phyloP scores from a whole-genome alignment of 2,329 filamentous ascomycete genomes.

The Trichocomaceae sp. region DNA sequence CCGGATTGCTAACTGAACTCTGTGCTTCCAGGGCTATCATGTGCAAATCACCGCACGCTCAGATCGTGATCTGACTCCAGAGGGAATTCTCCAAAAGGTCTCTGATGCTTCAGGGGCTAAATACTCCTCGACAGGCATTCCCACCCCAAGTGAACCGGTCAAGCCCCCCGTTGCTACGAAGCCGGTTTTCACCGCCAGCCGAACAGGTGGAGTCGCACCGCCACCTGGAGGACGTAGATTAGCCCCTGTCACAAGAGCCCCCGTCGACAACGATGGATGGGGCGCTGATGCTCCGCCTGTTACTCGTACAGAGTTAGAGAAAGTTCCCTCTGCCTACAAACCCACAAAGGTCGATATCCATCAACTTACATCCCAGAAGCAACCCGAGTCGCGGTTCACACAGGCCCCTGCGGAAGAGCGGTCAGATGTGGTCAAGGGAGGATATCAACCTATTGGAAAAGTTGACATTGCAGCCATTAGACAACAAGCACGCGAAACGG shows the following conservation, averaged over 20 bases:
- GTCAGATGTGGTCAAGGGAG: slow-evolving; percentile 68
- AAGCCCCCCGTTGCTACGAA: slow-evolving; percentile 72
- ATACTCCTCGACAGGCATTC: slow-evolving; percentile 62
- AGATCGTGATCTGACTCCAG: slow-evolving; percentile 78
- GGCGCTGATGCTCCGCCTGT: slow-evolving; percentile 88
- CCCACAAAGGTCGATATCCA: slow-evolving; percentile 93
- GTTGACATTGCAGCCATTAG: slow-evolving; percentile 94
- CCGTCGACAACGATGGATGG: slow-evolving; percentile 81
- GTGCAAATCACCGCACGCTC: slow-evolving; percentile 95
- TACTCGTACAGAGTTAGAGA: slow-evolving; percentile 79
- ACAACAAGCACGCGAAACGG: slow-evolving; percentile 59
- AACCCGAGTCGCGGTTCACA: slow-evolving; percentile 36
- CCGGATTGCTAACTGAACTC: background rate
- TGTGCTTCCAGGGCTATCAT: slow-evolving; percentile 65
- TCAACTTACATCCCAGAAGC: slow-evolving; percentile 68
- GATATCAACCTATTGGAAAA: slow-evolving; percentile 90
- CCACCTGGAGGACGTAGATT: slow-evolving; percentile 60
- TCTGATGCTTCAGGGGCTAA: slow-evolving; percentile 91
- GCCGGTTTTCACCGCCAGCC: slow-evolving; percentile 79
- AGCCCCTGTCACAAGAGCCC: slow-evolving; percentile 44
- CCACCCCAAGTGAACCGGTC: slow-evolving; percentile 49
- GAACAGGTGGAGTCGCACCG: slow-evolving; percentile 51
- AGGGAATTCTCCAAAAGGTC: slow-evolving; percentile 86
- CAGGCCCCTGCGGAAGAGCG: slow-evolving; percentile 38
- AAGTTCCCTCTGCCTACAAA: slow-evolving; percentile 86